Percentiles rank a stretch among this genome's conserved stretches.
Conservation (phyloP, 768 basidiomycete species). For the Trametes elegans region DNA sequence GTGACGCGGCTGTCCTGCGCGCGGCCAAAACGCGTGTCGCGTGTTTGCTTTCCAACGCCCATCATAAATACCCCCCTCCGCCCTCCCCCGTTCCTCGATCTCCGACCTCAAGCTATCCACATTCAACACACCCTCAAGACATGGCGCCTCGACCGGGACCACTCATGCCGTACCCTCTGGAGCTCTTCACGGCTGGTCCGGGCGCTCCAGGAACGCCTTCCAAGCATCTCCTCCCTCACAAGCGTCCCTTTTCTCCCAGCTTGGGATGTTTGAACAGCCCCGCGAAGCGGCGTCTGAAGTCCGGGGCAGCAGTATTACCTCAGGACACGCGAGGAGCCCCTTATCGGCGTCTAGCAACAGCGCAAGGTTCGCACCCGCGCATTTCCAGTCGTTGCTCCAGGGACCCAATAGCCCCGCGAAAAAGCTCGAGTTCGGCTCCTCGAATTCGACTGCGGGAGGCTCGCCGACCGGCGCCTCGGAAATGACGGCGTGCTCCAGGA, state of each 20-base stretch:
- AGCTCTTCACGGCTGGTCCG: slow-evolving; percentile 44
- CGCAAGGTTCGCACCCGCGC: slow-evolving; percentile 36
- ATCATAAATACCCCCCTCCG: slow-evolving; percentile 10
- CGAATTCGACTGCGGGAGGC: neutral
- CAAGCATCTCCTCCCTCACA: slow-evolving; percentile 36
- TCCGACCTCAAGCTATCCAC: slow-evolving; percentile 1
- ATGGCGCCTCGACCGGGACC: slow-evolving; percentile 40
- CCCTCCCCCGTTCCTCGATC: neutral
- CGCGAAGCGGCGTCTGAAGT: slow-evolving; percentile 66
- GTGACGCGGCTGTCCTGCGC: slow-evolving; percentile 4
- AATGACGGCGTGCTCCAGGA: neutral
- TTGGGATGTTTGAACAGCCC: slow-evolving; percentile 50
- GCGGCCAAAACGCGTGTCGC: slow-evolving; percentile 18
- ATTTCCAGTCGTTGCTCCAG: slow-evolving; percentile 44
- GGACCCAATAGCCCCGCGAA: slow-evolving; percentile 45
- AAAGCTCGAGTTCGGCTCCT: slow-evolving; percentile 51
- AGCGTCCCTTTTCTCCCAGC: slow-evolving; percentile 63
- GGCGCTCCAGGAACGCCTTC: slow-evolving; percentile 33
- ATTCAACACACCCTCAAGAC: neutral
- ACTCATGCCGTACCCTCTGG: slow-evolving; percentile 59
- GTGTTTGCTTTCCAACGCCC: slow-evolving; percentile 19
- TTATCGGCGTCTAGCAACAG: slow-evolving; percentile 40
- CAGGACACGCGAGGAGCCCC: slow-evolving; percentile 38
- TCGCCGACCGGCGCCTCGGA: neutral
- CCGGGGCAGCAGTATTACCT: slow-evolving; percentile 49